Base-by-base conservation (phyloP, 768 basidiomycete species). In the Rhizopogon vinicolor region DNA sequence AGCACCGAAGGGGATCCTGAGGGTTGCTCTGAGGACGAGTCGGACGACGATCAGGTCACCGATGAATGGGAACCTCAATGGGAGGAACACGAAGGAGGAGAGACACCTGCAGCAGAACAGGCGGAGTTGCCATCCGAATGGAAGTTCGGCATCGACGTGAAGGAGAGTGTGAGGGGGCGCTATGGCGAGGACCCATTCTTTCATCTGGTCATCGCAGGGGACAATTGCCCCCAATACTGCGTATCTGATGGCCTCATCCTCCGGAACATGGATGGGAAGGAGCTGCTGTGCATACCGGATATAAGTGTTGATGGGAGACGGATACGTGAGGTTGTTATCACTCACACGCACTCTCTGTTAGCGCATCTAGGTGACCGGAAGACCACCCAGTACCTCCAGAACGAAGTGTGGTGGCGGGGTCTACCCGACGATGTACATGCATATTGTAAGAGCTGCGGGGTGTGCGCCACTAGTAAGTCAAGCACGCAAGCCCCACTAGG, bases 371-470 rank as follows among this genome's bases (percentile, higher is more conserved):
- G 25, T 25, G 25, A 25, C 25, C 25, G 25, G 0, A 25, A 25
- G 3, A 25, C 25, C 2, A 25, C 25, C 2, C 25, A 25, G 25
- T 25, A 25, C 25, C 25, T 25, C 2, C 25, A 25, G 25, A 25
- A 25, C 25, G 3, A 25, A 4, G 71, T 75, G 0, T 77, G 75
- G 75, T 75, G 75, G 75, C 68, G 69, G 35, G 58, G 61, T 1
- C 67, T 77, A 44, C 63, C 60, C 1, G 12, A 39, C 0, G 71
- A 77, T 50, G 61, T 68, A 0, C 51, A 64, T 6, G 55, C 56
- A 0, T 76, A 45, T 50, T 75, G 73, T 31, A 9, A 12, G 2
- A 16, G 62, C 0, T 72, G 68, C 35, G 39, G 42, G 0, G 35
- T 25, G 0, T 61, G 63, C 35, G 48, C 56, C 14, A 39, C 55